These are phyloP conservation scores for Exophiala sideris DNA, from an alignment of 2,329 filamentous ascomycete species.

Conservation along the genomic window DNA sequence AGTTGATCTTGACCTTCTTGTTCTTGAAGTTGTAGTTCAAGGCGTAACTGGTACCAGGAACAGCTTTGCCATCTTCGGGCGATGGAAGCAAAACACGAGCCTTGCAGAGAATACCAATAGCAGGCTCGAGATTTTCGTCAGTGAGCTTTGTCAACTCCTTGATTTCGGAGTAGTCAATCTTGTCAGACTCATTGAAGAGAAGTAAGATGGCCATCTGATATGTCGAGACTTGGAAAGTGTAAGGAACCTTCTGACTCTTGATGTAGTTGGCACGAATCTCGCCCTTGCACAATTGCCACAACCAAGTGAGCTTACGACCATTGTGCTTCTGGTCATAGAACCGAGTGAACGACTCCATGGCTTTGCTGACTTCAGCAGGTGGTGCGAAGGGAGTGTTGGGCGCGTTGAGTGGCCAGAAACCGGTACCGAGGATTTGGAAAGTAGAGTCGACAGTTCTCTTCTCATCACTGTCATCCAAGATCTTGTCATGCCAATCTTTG, in stretches of 20 bases:
- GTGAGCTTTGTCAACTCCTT: conserved; percentile 74
- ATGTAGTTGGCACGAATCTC: conserved; percentile 93
- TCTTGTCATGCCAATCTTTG: conserved; percentile 68
- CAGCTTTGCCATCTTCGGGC: conserved; percentile 71
- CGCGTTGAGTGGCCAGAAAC: conserved; percentile 91
- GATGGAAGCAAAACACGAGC: conserved; percentile 79
- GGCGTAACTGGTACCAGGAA: conserved; percentile 72
- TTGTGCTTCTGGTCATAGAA: conserved; percentile 98
- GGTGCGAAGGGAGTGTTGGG: conserved; percentile 86
- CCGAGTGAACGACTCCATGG: conserved; percentile 81
- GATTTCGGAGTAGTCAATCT: conserved; percentile 83
- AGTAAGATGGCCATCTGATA: conserved; percentile 97
- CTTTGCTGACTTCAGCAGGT: conserved; percentile 76
- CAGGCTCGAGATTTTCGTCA: conserved; percentile 80
- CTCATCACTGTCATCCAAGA: conserved; percentile 60
- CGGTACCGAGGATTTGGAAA: conserved; percentile 91
- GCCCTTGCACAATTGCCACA: conserved; percentile 98
- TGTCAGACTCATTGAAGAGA: conserved; percentile 89
- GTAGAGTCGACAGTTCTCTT: conserved; percentile 76
- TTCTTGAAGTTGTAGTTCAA: conserved; percentile 96
- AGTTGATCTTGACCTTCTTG: conserved; percentile 96
- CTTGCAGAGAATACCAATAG: conserved; percentile 82
- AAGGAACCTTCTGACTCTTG: conserved; percentile 83
- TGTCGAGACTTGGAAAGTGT: conserved; percentile 94
- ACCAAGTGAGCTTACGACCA: conserved; percentile 92